These are phyloP conservation scores for Santalum album DNA, from an alignment of 164 flowering plant genomes.

Conservation along the genomic window DNA sequence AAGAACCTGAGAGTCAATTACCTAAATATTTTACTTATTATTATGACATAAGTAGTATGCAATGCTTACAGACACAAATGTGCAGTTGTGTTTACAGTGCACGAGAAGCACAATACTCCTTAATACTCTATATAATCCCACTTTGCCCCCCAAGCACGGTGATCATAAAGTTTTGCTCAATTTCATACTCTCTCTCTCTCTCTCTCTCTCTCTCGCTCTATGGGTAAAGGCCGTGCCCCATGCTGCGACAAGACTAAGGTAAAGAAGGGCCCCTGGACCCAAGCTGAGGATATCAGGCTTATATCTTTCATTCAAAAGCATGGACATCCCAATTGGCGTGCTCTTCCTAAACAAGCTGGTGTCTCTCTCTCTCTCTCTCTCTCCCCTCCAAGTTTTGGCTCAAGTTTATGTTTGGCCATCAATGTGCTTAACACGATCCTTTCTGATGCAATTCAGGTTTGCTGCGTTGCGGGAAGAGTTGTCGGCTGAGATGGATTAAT, in stretches of 20 bases:
- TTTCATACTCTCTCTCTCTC: not conserved
- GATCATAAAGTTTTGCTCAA: too few species aligned
- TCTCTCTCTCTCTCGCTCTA: conserved; percentile 4
- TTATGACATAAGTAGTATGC: too few species aligned
- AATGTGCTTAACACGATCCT: too few species aligned
- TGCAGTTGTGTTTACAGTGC: too few species aligned
- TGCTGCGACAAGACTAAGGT: conserved; percentile 66
- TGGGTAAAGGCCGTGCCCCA: conserved; percentile 56
- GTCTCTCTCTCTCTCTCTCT: conserved; percentile 8
- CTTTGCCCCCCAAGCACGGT: too few species aligned
- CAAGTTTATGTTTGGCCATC: too few species aligned
- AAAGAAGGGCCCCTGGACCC: conserved; percentile 81
- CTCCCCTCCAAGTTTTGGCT: not conserved
- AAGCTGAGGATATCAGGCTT: conserved; percentile 57
- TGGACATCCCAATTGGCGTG: conserved; percentile 77
- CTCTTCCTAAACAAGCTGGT: conserved; percentile 77
- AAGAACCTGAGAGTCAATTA: too few species aligned
- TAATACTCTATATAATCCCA: too few species aligned
- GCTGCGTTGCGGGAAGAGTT: conserved; percentile 48
- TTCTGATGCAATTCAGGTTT: conserved; percentile 22
- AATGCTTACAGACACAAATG: too few species aligned
- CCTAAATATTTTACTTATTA: too few species aligned
- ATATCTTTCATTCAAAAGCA: conserved; percentile 47
- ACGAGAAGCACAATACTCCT: too few species aligned
- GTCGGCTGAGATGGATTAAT: conserved; percentile 40